Evolutionary conservation across 768 basidiomycete genomes (phyloP), one percentile per base, ranked within the genome.

Genomic region (Amanita pallidorosea): DNA sequence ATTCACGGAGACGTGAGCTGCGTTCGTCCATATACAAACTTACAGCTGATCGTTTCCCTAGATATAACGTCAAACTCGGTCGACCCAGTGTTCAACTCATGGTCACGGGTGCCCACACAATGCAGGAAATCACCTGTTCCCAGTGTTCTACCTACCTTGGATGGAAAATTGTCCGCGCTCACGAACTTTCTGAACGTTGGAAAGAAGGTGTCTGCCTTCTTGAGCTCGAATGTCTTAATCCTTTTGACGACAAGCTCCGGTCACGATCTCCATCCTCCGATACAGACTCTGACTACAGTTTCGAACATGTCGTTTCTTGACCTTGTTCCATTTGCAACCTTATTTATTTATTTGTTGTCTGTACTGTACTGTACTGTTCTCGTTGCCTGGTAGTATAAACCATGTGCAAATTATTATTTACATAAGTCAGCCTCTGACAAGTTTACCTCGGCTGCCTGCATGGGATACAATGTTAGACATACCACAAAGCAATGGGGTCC

Each of bases 91-190:
- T 79, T 22, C 75, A 76, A 51, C 69, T 83, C 25, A 81, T 83
- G 80, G 69, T 67, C 37, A 79, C 80, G 7, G 80, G 81, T 23
- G 80, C 79, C 17, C 79, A 82, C 57, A 79, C 77, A 12, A 75
- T 80, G 68, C 73, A 76, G 59, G 76, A 80, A 60, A 69, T 77
- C 25, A 65, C 66, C 15, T 82, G 80, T 61, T 61, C 67, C 5
- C 65, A 63, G 5, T 81, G 80, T 58, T 66, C 69, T 29, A 55
- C 67, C 8, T 78, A 77, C 58, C 66, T 82, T n/a, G 81, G 81
- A 11, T 83, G 77, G 77, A 76, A 77, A 61, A 80, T 83, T 45
- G 63, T 79, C 5, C 73, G 73, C 31, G 80, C 79, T 3, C 73
- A 76, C 57, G 78, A 80, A 52, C 57, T 59, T 35, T 63, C 76